phyloP scores from a whole-genome alignment of 805 yeast species.

The Pichia deserticola region DNA sequence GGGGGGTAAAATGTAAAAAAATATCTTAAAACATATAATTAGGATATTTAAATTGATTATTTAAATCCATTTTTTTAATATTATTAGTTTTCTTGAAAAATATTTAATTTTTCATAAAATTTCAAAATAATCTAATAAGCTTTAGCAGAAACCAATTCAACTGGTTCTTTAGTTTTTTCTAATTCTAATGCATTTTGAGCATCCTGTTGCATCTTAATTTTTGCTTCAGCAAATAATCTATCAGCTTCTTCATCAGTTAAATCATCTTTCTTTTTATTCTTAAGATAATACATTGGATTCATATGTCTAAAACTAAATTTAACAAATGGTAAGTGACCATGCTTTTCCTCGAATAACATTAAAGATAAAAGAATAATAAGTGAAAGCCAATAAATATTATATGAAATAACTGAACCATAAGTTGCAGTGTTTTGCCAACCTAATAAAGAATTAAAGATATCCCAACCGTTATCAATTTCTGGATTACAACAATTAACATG shows the following conservation, averaged over 20 bases:
- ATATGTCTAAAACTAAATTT: constrained; percentile 39
- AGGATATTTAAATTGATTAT: no score
- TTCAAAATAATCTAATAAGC: neutral
- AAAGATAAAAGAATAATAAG: constrained; percentile 47
- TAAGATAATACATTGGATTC: constrained; percentile 70
- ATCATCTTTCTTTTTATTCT: constrained; percentile 57
- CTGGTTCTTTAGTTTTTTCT: neutral
- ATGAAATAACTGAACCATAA: constrained; percentile 82
- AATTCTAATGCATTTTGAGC: neutral
- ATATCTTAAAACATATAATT: no score
- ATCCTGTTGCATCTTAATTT: constrained; percentile 10
- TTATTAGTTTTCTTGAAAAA: no score
- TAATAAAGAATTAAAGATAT: constrained; percentile 83
- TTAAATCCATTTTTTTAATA: no score
- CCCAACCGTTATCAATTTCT: constrained; percentile 90
- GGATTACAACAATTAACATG: constrained; percentile 98
- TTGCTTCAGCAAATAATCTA: constrained; percentile 41
- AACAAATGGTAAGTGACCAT: constrained; percentile 71
- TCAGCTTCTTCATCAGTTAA: constrained; percentile 45
- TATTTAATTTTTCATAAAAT: neutral
- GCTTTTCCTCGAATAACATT: constrained; percentile 78
- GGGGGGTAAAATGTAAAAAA: neutral
- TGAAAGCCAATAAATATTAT: constrained; percentile 81
- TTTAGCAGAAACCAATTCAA: neutral
- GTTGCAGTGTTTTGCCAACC: constrained; percentile 99